phyloP scores from a whole-genome alignment of 169 alveolate species.

The Cryptosporidium tyzzeri region DNA sequence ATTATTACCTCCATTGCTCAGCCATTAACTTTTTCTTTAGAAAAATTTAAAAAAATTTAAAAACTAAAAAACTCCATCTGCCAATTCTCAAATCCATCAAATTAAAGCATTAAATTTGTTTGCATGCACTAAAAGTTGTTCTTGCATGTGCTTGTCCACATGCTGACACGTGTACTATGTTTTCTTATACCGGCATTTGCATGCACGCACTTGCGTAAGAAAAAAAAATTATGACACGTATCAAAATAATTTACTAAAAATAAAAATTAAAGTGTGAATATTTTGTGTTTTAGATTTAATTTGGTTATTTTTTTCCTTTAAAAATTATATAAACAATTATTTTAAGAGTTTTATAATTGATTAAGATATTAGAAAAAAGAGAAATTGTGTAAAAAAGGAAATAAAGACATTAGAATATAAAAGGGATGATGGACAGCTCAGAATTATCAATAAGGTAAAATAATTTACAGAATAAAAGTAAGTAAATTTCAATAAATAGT shows the following conservation, averaged over 20 bases:
- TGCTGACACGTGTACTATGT: not conserved
- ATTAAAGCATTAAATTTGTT: not conserved
- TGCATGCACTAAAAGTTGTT: not conserved
- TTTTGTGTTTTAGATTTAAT: no score
- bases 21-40: not conserved
- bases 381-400: not conserved
- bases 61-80: not conserved
- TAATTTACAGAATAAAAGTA: no score
- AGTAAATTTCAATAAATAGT: no score
- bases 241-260: not conserved
- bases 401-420: not conserved
- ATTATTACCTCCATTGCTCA: conserved; percentile 3
- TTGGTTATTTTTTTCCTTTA: no score
- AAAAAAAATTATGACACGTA: not conserved
- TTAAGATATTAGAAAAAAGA: no score
- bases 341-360: no score
- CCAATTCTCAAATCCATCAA: not conserved
- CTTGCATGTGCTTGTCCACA: conserved; percentile 11
- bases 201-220: not conserved
- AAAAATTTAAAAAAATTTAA: not conserved
- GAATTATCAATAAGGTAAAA: not conserved
- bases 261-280: not conserved
- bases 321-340: no score
- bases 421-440: not conserved
- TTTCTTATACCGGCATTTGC: conserved; percentile 15